A percentile compares a stretch with the other conserved stretches of the same genome.
phyloP scores from a whole-genome alignment of 1,139 yeast species.

The Pichia sp. region DNA sequence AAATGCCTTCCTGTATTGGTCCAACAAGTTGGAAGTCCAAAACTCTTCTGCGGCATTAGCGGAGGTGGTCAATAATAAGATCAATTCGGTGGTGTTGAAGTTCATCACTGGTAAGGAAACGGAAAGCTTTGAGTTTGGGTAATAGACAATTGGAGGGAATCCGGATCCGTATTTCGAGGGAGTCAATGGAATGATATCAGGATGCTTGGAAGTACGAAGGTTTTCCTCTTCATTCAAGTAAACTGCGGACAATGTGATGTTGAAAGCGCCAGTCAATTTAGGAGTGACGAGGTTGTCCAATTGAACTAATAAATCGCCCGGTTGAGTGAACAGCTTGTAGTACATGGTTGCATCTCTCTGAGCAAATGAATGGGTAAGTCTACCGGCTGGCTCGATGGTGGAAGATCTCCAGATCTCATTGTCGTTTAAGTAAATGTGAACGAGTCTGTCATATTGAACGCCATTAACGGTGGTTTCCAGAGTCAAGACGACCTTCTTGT shows the following conservation, averaged over 20 bases:
- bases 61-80: slow-evolving; percentile 55
- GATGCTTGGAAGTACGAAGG: slow-evolving; percentile 27
- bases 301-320: slow-evolving; percentile 41
- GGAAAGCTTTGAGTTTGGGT: slow-evolving; percentile 31
- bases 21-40: slow-evolving; percentile 67
- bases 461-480: slow-evolving; percentile 56
- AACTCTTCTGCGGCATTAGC: slow-evolving; percentile 80
- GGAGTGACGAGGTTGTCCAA: slow-evolving; percentile 60
- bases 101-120: slow-evolving; percentile 36
- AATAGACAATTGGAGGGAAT: slow-evolving; percentile 39
- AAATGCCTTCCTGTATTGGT: slow-evolving; percentile 36
- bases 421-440: slow-evolving; percentile 59
- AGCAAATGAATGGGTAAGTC: slow-evolving; percentile 37
- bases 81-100: slow-evolving; percentile 49
- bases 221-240: slow-evolving; percentile 35
- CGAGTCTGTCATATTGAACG: slow-evolving; percentile 70
- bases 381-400: slow-evolving; percentile 66
- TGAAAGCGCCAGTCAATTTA: slow-evolving; percentile 54
- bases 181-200: slow-evolving; percentile 30
- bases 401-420: slow-evolving; percentile 79
- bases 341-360: slow-evolving; percentile 63
- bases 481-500: slow-evolving; percentile 54
- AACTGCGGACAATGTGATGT: slow-evolving; percentile 43
- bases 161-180: slow-evolving; percentile 22
- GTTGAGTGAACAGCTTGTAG: slow-evolving; percentile 40